Percentiles rank a stretch among this genome's conserved stretches.
These are phyloP conservation scores for Leishmania aethiopica DNA, from an alignment of 208 protist genomes.

Conservation along the genomic window DNA sequence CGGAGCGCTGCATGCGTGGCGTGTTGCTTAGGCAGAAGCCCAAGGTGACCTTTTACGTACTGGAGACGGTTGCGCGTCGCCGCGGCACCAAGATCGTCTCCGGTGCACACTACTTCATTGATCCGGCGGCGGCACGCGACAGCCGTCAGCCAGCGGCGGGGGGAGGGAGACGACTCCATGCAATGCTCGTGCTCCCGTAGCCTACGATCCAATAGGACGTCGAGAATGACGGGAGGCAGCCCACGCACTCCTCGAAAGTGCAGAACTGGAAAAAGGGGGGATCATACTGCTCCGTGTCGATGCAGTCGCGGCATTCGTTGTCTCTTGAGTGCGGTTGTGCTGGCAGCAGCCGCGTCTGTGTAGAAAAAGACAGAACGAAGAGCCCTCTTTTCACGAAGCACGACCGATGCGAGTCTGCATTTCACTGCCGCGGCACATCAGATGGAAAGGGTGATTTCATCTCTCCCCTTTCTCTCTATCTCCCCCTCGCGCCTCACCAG, in stretches of 20 bases:
- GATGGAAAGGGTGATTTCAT: not conserved
- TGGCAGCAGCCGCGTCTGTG: not conserved
- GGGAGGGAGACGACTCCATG: not conserved
- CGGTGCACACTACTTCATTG: slow-evolving; percentile 15
- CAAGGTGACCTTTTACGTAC: slow-evolving; percentile 2
- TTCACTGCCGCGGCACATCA: not conserved
- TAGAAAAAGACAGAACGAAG: not conserved
- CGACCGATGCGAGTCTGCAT: not conserved
- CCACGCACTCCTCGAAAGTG: not conserved
- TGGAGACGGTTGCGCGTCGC: slow-evolving; percentile 12
- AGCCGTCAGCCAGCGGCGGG: not conserved
- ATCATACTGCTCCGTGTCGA: not conserved
- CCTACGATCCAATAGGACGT: not conserved
- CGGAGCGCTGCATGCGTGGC: not conserved
- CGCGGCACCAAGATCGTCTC: slow-evolving; percentile 10
- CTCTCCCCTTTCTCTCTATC: not conserved
- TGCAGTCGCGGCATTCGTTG: not conserved
- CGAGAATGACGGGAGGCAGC: not conserved
- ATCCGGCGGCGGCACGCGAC: not conserved
- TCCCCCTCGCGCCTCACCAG: not conserved
- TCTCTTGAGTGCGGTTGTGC: not conserved
- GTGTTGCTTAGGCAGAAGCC: not conserved
- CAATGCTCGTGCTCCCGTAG: not conserved
- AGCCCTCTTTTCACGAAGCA: not conserved
- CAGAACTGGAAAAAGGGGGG: not conserved